Percentiles rank a stretch among this genome's conserved stretches.
These are phyloP conservation scores for Amanita exitialis DNA, from an alignment of 768 basidiomycete species.

Conservation along the genomic window DNA sequence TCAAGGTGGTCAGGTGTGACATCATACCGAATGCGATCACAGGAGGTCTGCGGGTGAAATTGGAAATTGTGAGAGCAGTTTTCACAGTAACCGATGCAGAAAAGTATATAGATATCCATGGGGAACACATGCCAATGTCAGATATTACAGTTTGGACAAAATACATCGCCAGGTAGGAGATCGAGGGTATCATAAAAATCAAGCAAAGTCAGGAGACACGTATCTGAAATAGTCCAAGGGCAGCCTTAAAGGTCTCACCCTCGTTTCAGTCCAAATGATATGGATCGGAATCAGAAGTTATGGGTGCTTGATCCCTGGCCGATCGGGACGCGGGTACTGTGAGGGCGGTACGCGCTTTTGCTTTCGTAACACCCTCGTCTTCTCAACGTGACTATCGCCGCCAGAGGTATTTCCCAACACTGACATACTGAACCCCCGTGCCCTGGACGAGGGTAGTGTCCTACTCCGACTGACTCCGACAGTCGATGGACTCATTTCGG, in stretches of 20 bases:
- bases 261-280: not conserved
- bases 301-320: not conserved
- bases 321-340: not conserved
- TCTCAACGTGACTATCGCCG: not conserved
- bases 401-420: not conserved
- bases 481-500: not conserved
- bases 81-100: not conserved
- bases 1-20: not conserved
- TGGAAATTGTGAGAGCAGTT: not conserved
- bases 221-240: not conserved
- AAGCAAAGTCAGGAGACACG: not conserved
- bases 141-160: constrained; percentile 5
- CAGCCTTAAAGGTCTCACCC: not conserved
- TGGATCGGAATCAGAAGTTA: not conserved
- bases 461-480: constrained; percentile 4
- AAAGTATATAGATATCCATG: constrained; percentile 3
- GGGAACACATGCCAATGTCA: constrained; percentile 1
- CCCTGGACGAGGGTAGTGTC: constrained; percentile 3
- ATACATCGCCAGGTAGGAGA: not conserved
- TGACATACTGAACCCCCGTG: constrained; percentile 1
- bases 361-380: constrained; percentile 4
- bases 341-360: not conserved
- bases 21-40: not conserved
- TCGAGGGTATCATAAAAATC: constrained; percentile 3
- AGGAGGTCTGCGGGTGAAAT: not conserved